Evolutionary conservation across 345 rosid species (phyloP).

Genomic region (Hibiscus trionum): DNA sequence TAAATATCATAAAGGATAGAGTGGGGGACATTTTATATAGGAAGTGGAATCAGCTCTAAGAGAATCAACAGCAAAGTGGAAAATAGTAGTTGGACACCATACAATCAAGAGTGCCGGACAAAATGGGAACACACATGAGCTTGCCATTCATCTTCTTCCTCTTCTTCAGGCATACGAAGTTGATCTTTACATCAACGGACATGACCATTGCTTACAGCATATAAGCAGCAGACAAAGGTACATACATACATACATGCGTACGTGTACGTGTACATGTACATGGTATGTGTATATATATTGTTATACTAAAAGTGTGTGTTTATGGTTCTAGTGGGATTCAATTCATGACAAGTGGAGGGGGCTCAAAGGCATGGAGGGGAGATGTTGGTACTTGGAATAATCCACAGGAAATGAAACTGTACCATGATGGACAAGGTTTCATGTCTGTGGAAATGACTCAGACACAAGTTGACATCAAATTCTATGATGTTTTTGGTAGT

Average conservation of each 20-base stretch:
- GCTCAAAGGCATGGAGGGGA: conserved; percentile 83
- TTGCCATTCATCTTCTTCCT: conserved; percentile 29
- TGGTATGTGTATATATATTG: no score
- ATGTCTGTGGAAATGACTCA: conserved; percentile 41
- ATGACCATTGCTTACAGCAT: conserved; percentile 83
- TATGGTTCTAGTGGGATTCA: conserved; percentile 27
- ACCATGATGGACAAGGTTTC: conserved; percentile 77
- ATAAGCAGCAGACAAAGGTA: conserved; percentile 52
- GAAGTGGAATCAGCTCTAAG: conserved; percentile 32
- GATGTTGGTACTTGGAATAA: conserved; percentile 23
- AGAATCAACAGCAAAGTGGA: conserved; percentile 41
- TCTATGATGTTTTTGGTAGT: conserved; percentile 46
- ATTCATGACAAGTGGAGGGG: conserved; percentile 69
- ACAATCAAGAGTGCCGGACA: conserved; percentile 40
- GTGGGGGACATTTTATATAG: conserved; percentile 1
- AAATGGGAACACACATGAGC: conserved; percentile 37
- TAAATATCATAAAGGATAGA: neutral
- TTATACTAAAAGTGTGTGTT: no score
- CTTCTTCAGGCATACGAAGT: conserved; percentile 46
- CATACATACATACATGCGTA: neutral
- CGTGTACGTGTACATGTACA: no score
- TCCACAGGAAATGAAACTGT: conserved; percentile 53
- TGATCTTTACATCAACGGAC: conserved; percentile 71
- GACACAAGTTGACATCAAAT: conserved; percentile 21
- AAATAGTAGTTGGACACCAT: conserved; percentile 50